phyloP scores from a whole-genome alignment of 164 flowering plant species.

The Macadamia integrifolia region DNA sequence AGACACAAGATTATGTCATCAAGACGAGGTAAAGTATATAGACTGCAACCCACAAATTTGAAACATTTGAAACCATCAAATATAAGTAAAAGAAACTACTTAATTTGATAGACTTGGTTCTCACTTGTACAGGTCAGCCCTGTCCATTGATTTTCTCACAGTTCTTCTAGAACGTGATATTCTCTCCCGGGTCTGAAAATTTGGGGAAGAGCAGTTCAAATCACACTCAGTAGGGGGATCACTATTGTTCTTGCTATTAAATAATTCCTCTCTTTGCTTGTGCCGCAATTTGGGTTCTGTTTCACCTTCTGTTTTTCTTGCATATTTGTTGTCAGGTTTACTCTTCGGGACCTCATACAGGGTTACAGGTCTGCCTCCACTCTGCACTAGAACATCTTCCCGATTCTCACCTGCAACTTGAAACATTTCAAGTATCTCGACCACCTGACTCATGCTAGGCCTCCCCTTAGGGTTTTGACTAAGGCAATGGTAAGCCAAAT shows the following conservation, averaged over 20 bases:
- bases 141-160: constrained; percentile 9
- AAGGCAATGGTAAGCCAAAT: constrained; percentile 82
- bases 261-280: constrained; percentile 12
- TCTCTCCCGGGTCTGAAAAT: constrained; percentile 11
- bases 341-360: constrained; percentile 55
- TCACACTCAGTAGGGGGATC: constrained; percentile 37
- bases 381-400: constrained; percentile 26
- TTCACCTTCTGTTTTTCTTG: constrained; percentile 8
- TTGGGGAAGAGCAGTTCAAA: constrained; percentile 24
- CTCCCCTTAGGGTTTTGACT: constrained; percentile 92
- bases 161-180: constrained; percentile 15
- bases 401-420: constrained; percentile 24
- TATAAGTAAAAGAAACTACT: background rate
- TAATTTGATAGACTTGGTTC: constrained; percentile 1
- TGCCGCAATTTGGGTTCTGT: constrained; percentile 7
- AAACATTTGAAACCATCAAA: no score
- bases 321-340: constrained; percentile 6
- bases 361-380: constrained; percentile 31
- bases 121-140: constrained; percentile 12
- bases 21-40: no score
- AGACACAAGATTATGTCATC: no score
- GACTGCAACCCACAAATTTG: no score
- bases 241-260: constrained; percentile 43
- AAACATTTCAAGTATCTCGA: constrained; percentile 60
- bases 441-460: constrained; percentile 82